phyloP scores from a whole-genome alignment of 371 early-diverging fungal genomes.

The Mucor racemosus region DNA sequence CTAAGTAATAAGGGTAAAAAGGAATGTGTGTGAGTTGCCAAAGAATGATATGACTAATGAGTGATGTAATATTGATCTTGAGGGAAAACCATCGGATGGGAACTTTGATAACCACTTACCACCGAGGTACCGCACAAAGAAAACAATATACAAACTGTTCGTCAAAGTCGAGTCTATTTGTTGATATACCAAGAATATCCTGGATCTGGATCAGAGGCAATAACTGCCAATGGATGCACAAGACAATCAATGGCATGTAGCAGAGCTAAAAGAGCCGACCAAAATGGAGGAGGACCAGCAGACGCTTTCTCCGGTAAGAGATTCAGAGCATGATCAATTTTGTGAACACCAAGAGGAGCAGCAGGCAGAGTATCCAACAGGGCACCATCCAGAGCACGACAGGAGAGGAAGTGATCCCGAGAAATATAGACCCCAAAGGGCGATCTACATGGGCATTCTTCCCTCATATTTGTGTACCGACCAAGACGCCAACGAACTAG shows the following conservation, averaged over 20 bases:
- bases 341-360: neutral
- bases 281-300: neutral
- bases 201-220: neutral
- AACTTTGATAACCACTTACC: constrained; percentile 9
- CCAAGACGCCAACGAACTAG: constrained; percentile 17
- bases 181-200: neutral
- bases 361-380: neutral
- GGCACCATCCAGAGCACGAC: neutral
- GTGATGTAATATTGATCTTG: neutral
- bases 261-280: neutral
- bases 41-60: neutral
- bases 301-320: neutral
- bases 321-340: neutral
- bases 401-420: neutral
- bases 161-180: neutral
- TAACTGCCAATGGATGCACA: neutral
- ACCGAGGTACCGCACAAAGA: neutral
- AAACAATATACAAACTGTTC: neutral
- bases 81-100: constrained; percentile 1
- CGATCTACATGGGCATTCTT: neutral
- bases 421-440: neutral
- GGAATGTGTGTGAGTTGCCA: too few relatives aligned
- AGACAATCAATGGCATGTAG: constrained; percentile 3
- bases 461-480: constrained; percentile 2
- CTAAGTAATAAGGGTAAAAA: too few relatives aligned